phyloP scores from a whole-genome alignment of 2,329 filamentous ascomycete species.

The Chaetothyriales sp. region DNA sequence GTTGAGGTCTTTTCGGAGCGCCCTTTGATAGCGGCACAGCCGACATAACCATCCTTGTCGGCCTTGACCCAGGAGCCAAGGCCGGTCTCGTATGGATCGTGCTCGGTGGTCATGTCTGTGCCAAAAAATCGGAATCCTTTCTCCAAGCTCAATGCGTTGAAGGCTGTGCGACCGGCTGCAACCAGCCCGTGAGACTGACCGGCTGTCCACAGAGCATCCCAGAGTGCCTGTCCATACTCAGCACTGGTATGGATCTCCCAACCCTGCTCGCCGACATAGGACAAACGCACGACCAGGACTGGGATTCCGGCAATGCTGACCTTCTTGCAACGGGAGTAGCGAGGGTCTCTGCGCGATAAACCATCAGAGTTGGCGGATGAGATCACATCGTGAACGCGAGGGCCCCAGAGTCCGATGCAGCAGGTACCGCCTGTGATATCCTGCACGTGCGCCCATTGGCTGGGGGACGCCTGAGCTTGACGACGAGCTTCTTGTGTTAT shows the following conservation, averaged over 20 bases:
- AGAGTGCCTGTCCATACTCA: slow-evolving; percentile 44
- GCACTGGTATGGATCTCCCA: slow-evolving; percentile 51
- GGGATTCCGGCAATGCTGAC: slow-evolving; percentile 42
- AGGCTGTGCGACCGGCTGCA: slow-evolving; percentile 44
- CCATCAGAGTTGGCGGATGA: slow-evolving; percentile 23
- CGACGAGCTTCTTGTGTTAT: slow-evolving; percentile 39
- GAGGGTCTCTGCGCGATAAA: slow-evolving; percentile 21
- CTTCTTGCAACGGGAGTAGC: slow-evolving; percentile 38
- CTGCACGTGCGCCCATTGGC: slow-evolving; percentile 37
- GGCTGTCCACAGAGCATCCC: slow-evolving; percentile 45
- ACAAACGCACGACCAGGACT: slow-evolving; percentile 42
- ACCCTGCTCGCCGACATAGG: slow-evolving; percentile 48
- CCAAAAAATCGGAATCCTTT: slow-evolving; percentile 47
- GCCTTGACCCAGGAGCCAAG: slow-evolving; percentile 37
- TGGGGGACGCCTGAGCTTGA: slow-evolving; percentile 31
- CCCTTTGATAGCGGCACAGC: slow-evolving; percentile 36
- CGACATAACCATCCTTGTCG: slow-evolving; percentile 32
- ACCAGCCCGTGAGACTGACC: slow-evolving; percentile 43
- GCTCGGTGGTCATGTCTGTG: slow-evolving; percentile 46
- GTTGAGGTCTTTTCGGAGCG: slow-evolving; percentile 26
- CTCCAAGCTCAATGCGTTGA: slow-evolving; percentile 46
- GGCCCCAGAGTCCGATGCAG: slow-evolving; percentile 51
- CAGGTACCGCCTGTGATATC: slow-evolving; percentile 49
- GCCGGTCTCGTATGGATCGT: slow-evolving; percentile 48
- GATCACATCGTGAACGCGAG: slow-evolving; percentile 41